Evolutionary conservation across 75 land plant genomes (phyloP), one percentile per base, ranked within the genome.

Genomic region (Pseudotsuga menziesii): DNA sequence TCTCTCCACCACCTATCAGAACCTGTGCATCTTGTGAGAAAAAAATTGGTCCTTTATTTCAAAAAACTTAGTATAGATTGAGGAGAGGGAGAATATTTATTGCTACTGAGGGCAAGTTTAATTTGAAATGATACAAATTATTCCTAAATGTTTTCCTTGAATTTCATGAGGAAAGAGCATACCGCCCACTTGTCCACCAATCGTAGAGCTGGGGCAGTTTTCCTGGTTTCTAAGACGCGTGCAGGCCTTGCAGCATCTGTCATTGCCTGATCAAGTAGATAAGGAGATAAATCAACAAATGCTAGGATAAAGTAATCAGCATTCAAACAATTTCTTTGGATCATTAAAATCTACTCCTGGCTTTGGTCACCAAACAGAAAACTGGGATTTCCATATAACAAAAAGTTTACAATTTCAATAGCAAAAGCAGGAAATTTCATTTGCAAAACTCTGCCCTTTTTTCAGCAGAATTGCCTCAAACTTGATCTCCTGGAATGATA

Each of bases 171-270:
- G 23, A n/a, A n/a, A 69, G 72, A 55, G 22, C 75, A 59, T 79
- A 96, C 99, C 80, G 99, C 99, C 98, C 99, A 97, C 78, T 97
- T 97, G 82, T 97, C 99, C 82, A 97, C 88, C 82, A 97, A 82
- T 56, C 98, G 93, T 73, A 97, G 77, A 73, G 89, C 92, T 63
- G 99, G 99, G 79, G 93, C 99, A 82, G 99, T 97, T 84, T 97
- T 97, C 80, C 99, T 85, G 1, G 99, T 97, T 81, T 97, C 99
- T 72, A 97, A 83, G 70, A 97, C 89, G 35, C 78, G 79, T 64
- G 99, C 95, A 78, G 99, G 99, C 75, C 76, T 69, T 66, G 99
- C 99, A 77, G 93, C 92, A 81, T 94, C 96, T 57, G 94, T 92
- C 98, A 97, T 94, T 64, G 87, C 89, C 98, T 95, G 80, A 80